Evolutionary conservation across 129 eudicot genomes (phyloP).

Genomic region (Helianthus tuberosus): DNA sequence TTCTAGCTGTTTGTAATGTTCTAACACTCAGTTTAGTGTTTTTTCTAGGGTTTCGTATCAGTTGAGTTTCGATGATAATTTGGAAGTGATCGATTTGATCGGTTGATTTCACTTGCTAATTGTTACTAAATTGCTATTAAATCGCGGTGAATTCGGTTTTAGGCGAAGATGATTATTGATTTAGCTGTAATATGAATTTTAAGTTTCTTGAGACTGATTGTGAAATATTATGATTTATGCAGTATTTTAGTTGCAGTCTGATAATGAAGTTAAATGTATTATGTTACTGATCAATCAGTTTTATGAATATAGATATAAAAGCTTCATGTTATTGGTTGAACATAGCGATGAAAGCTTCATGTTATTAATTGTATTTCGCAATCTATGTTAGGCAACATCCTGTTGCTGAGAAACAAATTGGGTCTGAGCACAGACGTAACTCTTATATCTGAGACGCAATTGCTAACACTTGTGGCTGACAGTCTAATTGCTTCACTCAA

Average conservation of each 20-base stretch:
- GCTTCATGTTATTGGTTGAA: not conserved
- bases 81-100: constrained; percentile 19
- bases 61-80: not conserved
- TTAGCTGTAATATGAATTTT: no score
- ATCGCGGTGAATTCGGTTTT: no score
- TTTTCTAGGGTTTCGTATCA: not conserved
- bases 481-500: constrained; percentile 69
- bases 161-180: no score
- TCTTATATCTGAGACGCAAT: constrained; percentile 76
- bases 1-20: constrained; percentile 83
- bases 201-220: no score
- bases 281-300: no score
- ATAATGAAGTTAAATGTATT: no score
- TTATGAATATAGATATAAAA: no score
- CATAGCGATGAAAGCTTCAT: not conserved
- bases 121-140: no score
- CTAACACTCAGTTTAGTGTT: not conserved
- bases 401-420: constrained; percentile 69
- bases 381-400: constrained; percentile 68
- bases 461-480: constrained; percentile 86
- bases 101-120: not conserved
- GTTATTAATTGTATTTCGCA: constrained; percentile 21
- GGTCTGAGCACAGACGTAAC: constrained; percentile 61
- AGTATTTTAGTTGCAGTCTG: no score
- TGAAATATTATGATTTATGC: no score